phyloP scores from a whole-genome alignment of 257 asterid genomes.

The Euphrasia confusa region DNA sequence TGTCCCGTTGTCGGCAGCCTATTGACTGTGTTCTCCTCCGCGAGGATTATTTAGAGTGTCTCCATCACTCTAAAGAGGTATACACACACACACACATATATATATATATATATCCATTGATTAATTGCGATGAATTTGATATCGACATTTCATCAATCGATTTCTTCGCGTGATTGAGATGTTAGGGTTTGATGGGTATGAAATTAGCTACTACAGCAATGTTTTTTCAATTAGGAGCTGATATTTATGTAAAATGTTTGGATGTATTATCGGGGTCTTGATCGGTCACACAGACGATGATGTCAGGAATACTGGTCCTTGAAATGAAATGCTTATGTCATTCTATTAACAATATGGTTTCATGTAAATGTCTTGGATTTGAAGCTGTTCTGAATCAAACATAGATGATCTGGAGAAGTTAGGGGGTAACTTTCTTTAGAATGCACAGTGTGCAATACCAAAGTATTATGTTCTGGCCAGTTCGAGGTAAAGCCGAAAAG shows the following conservation, averaged over 20 bases:
- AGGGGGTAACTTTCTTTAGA: background rate
- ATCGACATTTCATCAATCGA: background rate
- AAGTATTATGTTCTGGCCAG: constrained; percentile 2
- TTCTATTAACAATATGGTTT: background rate
- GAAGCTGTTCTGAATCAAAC: constrained; percentile 7
- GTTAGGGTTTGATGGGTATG: background rate
- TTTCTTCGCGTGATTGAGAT: background rate
- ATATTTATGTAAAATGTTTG: constrained; percentile 1
- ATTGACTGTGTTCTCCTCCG: constrained; percentile 84
- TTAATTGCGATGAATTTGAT: background rate
- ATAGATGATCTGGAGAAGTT: background rate
- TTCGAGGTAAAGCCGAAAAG: background rate
- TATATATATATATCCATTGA: background rate
- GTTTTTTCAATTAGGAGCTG: background rate
- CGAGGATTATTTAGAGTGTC: constrained; percentile 96
- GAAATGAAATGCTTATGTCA: background rate
- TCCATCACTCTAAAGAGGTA: constrained; percentile 97
- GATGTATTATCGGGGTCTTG: constrained; percentile 1
- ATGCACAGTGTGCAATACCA: constrained; percentile 10
- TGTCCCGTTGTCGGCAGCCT: constrained; percentile 91
- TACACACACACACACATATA: background rate
- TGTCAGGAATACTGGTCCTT: constrained; percentile 1
- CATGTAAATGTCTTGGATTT: constrained; percentile 1
- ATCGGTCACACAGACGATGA: background rate
- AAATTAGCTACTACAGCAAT: constrained; percentile 30